Evolutionary conservation across 2,329 filamentous ascomycete genomes (phyloP).

Genomic region (Colletotrichum sp.): DNA sequence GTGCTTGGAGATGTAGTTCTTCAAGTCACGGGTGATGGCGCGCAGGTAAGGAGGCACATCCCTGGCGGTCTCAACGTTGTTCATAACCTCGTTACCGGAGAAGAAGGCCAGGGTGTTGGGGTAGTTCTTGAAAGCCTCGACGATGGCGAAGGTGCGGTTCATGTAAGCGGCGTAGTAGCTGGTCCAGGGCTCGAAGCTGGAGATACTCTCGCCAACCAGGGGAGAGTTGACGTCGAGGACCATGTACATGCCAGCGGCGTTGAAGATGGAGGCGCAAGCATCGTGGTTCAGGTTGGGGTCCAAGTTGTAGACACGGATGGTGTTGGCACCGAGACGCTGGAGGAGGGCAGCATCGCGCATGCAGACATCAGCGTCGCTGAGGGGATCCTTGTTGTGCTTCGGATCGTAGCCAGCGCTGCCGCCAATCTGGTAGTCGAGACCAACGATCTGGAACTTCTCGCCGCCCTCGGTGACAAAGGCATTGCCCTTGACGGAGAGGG

Average conservation of each 20-base stretch:
- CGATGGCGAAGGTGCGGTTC: conserved; percentile 70
- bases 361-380: conserved; percentile 63
- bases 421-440: conserved; percentile 73
- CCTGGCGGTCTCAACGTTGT: conserved; percentile 63
- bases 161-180: conserved; percentile 66
- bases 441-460: conserved; percentile 68
- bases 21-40: conserved; percentile 79
- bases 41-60: conserved; percentile 72
- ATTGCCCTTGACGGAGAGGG: conserved; percentile 60
- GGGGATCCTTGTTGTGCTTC: conserved; percentile 57
- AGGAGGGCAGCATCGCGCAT: conserved; percentile 69
- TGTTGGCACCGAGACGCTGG: conserved; percentile 69
- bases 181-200: conserved; percentile 59
- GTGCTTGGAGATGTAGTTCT: conserved; percentile 79
- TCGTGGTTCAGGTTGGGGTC: conserved; percentile 71
- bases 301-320: conserved; percentile 74
- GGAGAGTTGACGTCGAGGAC: conserved; percentile 73
- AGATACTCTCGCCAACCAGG: conserved; percentile 61
- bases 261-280: conserved; percentile 71
- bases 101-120: conserved; percentile 76
- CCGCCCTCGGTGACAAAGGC: conserved; percentile 67
- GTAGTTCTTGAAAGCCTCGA: conserved; percentile 71
- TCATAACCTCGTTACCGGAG: conserved; percentile 81
- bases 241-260: conserved; percentile 72
- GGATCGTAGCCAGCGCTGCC: conserved; percentile 68